Conservation (phyloP, 768 basidiomycete genomes). For the Agrocybe chaxingu region DNA sequence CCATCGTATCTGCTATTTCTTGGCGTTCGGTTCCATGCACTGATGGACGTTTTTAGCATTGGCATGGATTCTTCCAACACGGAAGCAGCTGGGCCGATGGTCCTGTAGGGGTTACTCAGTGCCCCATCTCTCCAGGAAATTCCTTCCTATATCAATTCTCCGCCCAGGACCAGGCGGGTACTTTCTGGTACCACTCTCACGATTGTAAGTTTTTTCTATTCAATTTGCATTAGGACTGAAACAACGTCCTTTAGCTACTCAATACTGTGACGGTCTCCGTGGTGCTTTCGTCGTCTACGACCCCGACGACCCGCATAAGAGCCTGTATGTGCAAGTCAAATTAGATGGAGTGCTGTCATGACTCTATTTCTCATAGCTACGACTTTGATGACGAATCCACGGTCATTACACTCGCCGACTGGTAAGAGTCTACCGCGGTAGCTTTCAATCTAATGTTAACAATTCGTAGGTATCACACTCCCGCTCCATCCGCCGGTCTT, state of each 20-base stretch:
- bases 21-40: too few relatives aligned
- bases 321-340: conserved; percentile 4
- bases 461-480: conserved; percentile 24
- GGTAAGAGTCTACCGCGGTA: conserved; percentile 17
- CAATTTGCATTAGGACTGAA: neutral
- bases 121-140: conserved; percentile 39
- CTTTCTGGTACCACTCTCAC: conserved; percentile 23
- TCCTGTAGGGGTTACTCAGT: conserved; percentile 37
- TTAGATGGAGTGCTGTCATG: neutral
- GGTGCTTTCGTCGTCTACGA: conserved; percentile 37
- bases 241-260: conserved; percentile 14
- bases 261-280: conserved; percentile 45
- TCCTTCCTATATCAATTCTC: conserved; percentile 42
- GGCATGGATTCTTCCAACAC: conserved; percentile 48
- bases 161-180: conserved; percentile 20
- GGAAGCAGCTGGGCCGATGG: conserved; percentile 44
- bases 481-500: conserved; percentile 14
- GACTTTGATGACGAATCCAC: conserved; percentile 26
- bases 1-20: conserved; percentile 19
- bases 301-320: conserved; percentile 22
- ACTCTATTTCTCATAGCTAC: neutral
- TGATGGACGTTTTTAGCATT: conserved; percentile 29
- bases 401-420: conserved; percentile 35
- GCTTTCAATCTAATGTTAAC: too few relatives aligned
- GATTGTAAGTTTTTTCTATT: conserved; percentile 17